Percentiles rank a stretch among this genome's conserved stretches.
Conservation (phyloP, 2,329 filamentous ascomycete species). For the Pseudogymnoascus sp. region DNA sequence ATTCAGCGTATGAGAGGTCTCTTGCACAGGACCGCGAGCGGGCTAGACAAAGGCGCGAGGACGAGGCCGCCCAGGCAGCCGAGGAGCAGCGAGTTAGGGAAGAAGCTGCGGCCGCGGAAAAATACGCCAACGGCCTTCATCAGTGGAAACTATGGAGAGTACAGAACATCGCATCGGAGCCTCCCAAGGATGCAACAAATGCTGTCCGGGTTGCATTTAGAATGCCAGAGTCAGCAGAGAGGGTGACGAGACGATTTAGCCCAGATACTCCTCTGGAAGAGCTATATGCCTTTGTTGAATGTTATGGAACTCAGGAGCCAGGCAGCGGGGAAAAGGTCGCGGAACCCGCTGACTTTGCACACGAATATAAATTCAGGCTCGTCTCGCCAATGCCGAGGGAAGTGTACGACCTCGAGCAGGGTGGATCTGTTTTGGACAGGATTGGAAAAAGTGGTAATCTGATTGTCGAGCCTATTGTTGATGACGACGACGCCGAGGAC, state of each 20-base stretch:
- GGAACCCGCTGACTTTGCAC: constrained; percentile 61
- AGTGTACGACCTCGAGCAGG: constrained; percentile 62
- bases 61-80: constrained; percentile 60
- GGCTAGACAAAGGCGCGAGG: constrained; percentile 65
- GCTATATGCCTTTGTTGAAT: constrained; percentile 93
- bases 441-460: constrained; percentile 81
- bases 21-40: constrained; percentile 82
- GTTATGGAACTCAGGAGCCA: constrained; percentile 40
- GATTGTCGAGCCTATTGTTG: constrained; percentile 66
- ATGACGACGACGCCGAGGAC: constrained; percentile 15
- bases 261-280: constrained; percentile 69
- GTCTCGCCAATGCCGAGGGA: constrained; percentile 78
- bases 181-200: constrained; percentile 52
- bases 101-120: constrained; percentile 48
- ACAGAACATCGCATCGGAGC: constrained; percentile 58
- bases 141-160: constrained; percentile 80
- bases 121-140: constrained; percentile 39
- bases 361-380: constrained; percentile 77
- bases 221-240: constrained; percentile 55
- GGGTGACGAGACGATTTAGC: constrained; percentile 68
- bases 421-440: constrained; percentile 57
- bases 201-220: constrained; percentile 63
- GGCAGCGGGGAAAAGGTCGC: constrained; percentile 20
- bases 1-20: constrained; percentile 87
- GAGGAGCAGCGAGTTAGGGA: constrained; percentile 54